phyloP scores from a whole-genome alignment of 345 rosid genomes.

The Pistacia vera region DNA sequence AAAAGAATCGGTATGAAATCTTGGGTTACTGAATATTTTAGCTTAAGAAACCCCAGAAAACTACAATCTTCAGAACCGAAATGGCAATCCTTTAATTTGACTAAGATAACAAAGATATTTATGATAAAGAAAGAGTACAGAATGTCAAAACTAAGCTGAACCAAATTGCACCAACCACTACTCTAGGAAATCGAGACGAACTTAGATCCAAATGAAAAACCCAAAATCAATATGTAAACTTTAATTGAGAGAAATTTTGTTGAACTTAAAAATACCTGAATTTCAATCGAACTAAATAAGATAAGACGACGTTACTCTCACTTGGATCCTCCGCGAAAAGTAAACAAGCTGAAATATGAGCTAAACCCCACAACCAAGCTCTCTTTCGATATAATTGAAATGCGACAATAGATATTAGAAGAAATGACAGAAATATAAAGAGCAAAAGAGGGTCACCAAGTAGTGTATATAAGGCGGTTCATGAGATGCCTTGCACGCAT shows the following conservation, averaged over 20 bases:
- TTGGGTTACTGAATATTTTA: background rate
- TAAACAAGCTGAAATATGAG: background rate
- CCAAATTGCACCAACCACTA: background rate
- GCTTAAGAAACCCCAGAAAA: background rate
- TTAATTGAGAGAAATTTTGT: background rate
- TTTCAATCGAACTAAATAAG: background rate
- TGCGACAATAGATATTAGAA: background rate
- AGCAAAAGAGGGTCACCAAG: background rate
- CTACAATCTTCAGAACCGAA: background rate
- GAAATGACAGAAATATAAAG: background rate
- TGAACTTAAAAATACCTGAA: conserved; percentile 13
- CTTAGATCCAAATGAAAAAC: background rate
- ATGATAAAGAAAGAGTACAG: background rate
- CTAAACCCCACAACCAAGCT: background rate
- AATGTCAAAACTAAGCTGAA: background rate
- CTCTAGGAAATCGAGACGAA: conserved; percentile 1
- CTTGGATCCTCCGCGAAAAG: conserved; percentile 7
- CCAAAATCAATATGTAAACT: conserved; percentile 2
- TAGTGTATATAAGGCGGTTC: background rate
- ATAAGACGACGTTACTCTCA: background rate
- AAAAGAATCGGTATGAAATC: background rate
- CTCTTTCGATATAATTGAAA: background rate
- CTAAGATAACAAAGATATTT: background rate
- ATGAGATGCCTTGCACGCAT: background rate
- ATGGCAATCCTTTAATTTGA: background rate